phyloP scores from a whole-genome alignment of 805 yeast genomes.

The Metschnikowia amazonensis region DNA sequence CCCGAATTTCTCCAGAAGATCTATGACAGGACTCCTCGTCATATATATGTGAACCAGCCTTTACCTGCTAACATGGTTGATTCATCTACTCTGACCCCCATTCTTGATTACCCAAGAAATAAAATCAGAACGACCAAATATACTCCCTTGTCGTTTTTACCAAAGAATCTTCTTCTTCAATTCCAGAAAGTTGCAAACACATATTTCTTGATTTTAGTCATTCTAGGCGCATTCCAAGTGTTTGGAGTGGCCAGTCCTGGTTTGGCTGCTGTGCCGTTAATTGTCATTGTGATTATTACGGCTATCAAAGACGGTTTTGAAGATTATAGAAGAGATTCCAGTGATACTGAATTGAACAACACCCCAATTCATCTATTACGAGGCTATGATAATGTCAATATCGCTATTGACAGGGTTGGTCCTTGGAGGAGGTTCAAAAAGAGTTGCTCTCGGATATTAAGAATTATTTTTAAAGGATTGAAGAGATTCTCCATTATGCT shows the following conservation, averaged over 20 bases:
- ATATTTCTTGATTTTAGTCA: slow-evolving; percentile 74
- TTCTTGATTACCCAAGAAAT: slow-evolving; percentile 69
- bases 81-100: slow-evolving; percentile 56
- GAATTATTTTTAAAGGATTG: slow-evolving; percentile 18
- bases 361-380: slow-evolving; percentile 54
- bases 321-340: slow-evolving; percentile 68
- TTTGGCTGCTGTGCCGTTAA: slow-evolving; percentile 69
- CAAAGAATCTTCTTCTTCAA: slow-evolving; percentile 77
- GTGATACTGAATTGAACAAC: slow-evolving; percentile 72
- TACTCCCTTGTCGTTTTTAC: slow-evolving; percentile 84
- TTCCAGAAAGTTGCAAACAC: slow-evolving; percentile 79
- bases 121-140: slow-evolving; percentile 94
- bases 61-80: slow-evolving; percentile 44
- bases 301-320: slow-evolving; percentile 79
- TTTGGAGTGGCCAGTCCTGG: slow-evolving; percentile 83
- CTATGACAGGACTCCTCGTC: slow-evolving; percentile 37
- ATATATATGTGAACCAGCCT: slow-evolving; percentile 46
- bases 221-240: slow-evolving; percentile 72
- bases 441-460: slow-evolving; percentile 37
- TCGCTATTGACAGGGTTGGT: slow-evolving; percentile 49
- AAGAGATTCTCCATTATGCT: slow-evolving; percentile 24
- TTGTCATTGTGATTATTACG: slow-evolving; percentile 71
- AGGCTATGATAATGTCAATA: slow-evolving; percentile 58
- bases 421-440: slow-evolving; percentile 71
- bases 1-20: slow-evolving; percentile 37